A percentile compares a stretch with the other conserved stretches of the same genome.
Evolutionary conservation across 176 grass and related monocot species (phyloP).

Genomic region (Hordeum marinum): DNA sequence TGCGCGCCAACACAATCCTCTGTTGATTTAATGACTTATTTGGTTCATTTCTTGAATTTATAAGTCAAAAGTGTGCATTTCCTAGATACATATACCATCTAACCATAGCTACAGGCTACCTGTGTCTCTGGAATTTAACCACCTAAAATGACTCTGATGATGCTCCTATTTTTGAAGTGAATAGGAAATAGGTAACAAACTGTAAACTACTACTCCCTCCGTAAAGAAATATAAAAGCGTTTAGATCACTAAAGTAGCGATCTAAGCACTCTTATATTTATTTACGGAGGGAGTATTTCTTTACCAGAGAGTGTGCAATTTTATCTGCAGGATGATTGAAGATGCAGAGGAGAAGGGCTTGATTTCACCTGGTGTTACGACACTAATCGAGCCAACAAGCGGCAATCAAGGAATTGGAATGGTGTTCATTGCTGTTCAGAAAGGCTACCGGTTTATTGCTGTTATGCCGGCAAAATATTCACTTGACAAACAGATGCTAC

Average conservation of each 20-base stretch:
- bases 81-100: neutral
- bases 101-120: neutral
- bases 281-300: neutral
- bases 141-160: neutral
- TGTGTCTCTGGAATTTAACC: neutral
- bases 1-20: neutral
- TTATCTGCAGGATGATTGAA: constrained; percentile 65
- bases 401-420: constrained; percentile 75
- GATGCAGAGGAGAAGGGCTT: constrained; percentile 83
- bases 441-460: constrained; percentile 66
- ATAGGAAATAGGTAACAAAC: neutral
- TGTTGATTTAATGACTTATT: neutral
- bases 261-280: too few relatives aligned
- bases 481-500: constrained; percentile 69
- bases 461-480: constrained; percentile 69
- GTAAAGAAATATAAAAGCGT: too few relatives aligned
- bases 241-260: too few relatives aligned
- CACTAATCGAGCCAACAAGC: constrained; percentile 64
- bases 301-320: neutral
- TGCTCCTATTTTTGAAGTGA: neutral
- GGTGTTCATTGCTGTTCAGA: constrained; percentile 39
- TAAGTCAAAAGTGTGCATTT: neutral
- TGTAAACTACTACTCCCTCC: neutral
- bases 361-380: constrained; percentile 59
- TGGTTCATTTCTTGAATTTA: neutral